Conservation (phyloP, 2,329 filamentous ascomycete species). For the Arthroderma uncinatum region DNA sequence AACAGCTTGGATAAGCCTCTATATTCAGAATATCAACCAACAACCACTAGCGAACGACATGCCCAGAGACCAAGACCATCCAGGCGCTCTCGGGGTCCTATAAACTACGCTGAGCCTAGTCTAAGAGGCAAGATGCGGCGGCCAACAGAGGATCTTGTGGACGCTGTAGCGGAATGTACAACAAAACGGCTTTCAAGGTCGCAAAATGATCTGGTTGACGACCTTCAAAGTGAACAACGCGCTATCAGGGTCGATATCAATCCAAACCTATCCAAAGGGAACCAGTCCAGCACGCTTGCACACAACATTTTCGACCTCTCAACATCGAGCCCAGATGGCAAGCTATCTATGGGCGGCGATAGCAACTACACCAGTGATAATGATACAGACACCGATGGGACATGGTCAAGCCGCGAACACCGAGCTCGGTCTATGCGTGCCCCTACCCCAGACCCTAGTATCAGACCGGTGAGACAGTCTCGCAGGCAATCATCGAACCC, state of each 20-base stretch:
- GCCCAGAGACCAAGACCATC: constrained; percentile 9
- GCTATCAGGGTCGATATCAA: background rate
- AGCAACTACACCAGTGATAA: background rate
- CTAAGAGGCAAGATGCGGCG: constrained; percentile 73
- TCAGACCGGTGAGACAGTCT: background rate
- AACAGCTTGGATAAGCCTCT: background rate
- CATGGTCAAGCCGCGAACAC: background rate
- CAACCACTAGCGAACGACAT: background rate
- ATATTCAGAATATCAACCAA: background rate
- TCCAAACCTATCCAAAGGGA: background rate
- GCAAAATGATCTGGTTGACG: background rate
- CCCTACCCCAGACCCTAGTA: background rate
- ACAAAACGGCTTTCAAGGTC: background rate
- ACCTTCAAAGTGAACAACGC: background rate
- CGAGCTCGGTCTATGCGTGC: background rate
- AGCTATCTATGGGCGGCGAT: background rate
- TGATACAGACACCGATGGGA: background rate
- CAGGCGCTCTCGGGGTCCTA: constrained; percentile 53
- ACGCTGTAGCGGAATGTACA: constrained; percentile 48
- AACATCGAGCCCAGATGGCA: background rate
- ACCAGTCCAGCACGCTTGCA: background rate
- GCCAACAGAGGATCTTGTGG: constrained; percentile 62
- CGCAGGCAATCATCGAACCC: background rate
- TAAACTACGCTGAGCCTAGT: constrained; percentile 76
- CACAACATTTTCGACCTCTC: background rate